A percentile compares a stretch with the other conserved stretches of the same genome.
Evolutionary conservation across 1,139 yeast species (phyloP).

Genomic region (Hyphopichia pseudoburtonii): DNA sequence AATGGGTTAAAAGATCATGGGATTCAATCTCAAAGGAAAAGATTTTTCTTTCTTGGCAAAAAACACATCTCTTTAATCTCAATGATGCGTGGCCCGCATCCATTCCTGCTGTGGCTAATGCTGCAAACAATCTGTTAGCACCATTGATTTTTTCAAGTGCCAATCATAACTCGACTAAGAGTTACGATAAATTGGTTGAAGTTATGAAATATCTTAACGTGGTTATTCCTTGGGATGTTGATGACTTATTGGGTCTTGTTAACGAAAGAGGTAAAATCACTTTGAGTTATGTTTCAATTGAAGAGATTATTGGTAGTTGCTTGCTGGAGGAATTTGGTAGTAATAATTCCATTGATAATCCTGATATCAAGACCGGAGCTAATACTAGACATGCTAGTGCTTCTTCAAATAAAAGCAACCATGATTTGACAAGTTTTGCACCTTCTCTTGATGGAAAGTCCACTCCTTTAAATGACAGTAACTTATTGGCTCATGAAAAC

Average conservation of each 20-base stretch:
- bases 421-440: not conserved
- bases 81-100: constrained; percentile 24
- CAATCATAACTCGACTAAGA: constrained; percentile 21
- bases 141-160: constrained; percentile 9
- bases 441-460: not conserved
- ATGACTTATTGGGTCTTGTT: constrained; percentile 54
- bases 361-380: not conserved
- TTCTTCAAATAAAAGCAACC: not conserved
- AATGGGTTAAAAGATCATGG: constrained; percentile 61
- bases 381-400: not conserved
- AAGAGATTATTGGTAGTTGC: constrained; percentile 63
- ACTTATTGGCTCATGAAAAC: constrained; percentile 1
- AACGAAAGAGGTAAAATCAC: constrained; percentile 59
- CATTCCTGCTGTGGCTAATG: constrained; percentile 9
- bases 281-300: constrained; percentile 57
- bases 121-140: constrained; percentile 10
- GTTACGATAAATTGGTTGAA: constrained; percentile 37
- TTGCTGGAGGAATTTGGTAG: constrained; percentile 38
- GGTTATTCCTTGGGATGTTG: constrained; percentile 58
- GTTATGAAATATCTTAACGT: constrained; percentile 48
- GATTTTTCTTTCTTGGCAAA: constrained; percentile 55
- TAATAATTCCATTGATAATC: constrained; percentile 2
- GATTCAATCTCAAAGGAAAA: constrained; percentile 44
- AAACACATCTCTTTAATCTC: constrained; percentile 28
- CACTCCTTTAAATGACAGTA: not conserved